Conservation (phyloP, 2,329 filamentous ascomycete genomes). For the Diaporthe vexans region DNA sequence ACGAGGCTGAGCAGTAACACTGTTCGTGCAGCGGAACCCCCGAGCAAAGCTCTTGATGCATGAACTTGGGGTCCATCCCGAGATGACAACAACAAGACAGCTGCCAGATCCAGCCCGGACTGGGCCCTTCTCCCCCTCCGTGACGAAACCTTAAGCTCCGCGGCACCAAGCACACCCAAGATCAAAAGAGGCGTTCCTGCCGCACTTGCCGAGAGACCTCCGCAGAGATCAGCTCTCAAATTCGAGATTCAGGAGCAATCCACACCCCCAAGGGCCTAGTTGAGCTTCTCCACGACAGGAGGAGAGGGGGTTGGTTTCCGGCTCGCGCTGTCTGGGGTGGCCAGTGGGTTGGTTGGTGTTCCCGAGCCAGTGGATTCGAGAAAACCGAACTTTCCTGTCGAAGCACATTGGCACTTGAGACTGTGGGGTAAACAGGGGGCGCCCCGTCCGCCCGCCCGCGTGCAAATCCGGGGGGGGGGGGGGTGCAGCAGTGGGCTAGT, state of each 20-base stretch:
- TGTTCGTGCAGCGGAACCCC: neutral
- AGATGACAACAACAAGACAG: constrained; percentile 20
- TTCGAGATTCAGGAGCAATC: constrained; percentile 19
- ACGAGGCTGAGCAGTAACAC: neutral
- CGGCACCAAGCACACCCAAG: neutral
- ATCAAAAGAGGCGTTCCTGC: neutral
- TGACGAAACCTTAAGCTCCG: constrained; percentile 16
- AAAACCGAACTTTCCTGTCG: neutral
- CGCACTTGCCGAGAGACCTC: constrained; percentile 30
- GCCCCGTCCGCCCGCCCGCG: neutral
- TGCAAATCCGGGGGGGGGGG: constrained; percentile 33
- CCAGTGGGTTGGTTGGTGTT: constrained; percentile 2
- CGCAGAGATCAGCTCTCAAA: constrained; percentile 17
- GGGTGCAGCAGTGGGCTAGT: constrained; percentile 18
- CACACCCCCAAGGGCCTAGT: neutral
- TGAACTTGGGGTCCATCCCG: constrained; percentile 15
- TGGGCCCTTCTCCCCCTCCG: neutral
- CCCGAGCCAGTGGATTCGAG: constrained; percentile 24
- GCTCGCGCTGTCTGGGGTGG: neutral
- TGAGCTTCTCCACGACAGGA: constrained; percentile 19
- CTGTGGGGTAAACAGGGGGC: constrained; percentile 33
- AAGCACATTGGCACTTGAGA: neutral
- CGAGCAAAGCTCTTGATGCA: neutral
- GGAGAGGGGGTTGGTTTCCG: neutral
- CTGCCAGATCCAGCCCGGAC: neutral